Conservation (phyloP, 192 early-diverging fungal genomes). For the Coemansia sp. region DNA sequence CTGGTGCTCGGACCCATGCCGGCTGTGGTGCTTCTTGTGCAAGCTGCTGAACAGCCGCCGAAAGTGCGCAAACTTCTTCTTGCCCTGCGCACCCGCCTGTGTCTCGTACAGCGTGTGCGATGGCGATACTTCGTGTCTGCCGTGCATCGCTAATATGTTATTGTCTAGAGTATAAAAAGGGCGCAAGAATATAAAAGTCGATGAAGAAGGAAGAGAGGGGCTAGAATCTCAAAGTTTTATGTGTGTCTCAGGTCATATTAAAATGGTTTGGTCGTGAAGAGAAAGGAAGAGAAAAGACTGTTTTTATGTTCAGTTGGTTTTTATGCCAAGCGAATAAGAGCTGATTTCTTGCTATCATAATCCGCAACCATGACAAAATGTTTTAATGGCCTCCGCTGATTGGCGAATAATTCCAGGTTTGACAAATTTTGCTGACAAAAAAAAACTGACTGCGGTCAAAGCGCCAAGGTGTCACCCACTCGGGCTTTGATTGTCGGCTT, state of each 20-base stretch:
- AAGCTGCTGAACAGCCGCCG: constrained; percentile 51
- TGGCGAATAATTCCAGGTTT: constrained; percentile 3
- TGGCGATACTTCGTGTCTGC: constrained; percentile 44
- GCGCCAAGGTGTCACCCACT: background rate
- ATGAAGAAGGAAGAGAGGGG: background rate
- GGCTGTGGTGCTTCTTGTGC: constrained; percentile 43
- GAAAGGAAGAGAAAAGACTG: background rate
- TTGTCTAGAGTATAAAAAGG: background rate
- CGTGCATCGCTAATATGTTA: constrained; percentile 22
- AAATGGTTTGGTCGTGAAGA: background rate
- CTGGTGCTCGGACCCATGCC: constrained; percentile 6
- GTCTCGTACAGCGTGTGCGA: constrained; percentile 42
- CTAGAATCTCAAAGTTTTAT: constrained; percentile 2
- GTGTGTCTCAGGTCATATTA: constrained; percentile 3
- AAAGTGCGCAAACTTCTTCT: constrained; percentile 56
- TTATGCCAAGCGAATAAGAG: no score
- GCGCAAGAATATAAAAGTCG: background rate
- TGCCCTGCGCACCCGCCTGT: constrained; percentile 35
- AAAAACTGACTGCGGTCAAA: constrained; percentile 3
- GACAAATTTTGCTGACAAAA: constrained; percentile 3
- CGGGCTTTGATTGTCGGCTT: no score
- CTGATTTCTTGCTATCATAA: background rate
- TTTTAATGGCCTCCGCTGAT: constrained; percentile 4
- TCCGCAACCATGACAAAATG: no score
- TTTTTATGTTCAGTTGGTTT: background rate